Base-by-base conservation (phyloP, 352 stramenopile species). In the Elongisporangium prolatum region DNA sequence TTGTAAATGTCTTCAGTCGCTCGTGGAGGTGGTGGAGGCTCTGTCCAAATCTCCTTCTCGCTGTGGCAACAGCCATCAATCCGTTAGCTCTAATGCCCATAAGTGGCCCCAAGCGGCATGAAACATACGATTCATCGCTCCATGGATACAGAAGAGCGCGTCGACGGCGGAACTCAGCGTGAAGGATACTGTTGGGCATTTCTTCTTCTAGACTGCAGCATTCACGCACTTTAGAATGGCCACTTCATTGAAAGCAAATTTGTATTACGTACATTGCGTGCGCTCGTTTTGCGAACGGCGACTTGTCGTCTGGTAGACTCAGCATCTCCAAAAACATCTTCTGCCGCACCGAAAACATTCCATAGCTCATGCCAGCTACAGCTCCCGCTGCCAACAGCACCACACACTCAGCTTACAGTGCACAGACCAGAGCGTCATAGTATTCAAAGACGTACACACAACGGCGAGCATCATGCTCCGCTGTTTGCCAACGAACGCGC, bases 301-400 rank as follows among this genome's bases (percentile, higher is more conserved):
- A 80, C 24, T 58, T 57, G 13, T 77, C 68, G 18, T 76, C 68
- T n/a, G 71, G 71, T 2, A 80, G 59, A 38, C 58, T 77, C 47
- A 80, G 53, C 21, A 80, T 52, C 48, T 80, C 71, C 28, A 64
- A 50, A 49, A 80, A 77, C 25, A 74, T 49, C 9, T 63, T 60
- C 50, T 72, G 56, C 8, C 71, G 71, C 20, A 79, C 68, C 20
- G 64, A 74, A 40, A 74, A 54, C 51, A 74, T 69, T 4, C 71
- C 71, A 24, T 75, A 62, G 11, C 61, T 66, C 64, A 74, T 71
- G 0, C 70, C 70, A 3, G 61, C 50, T 21, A 78, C 44, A 9
- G 60, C 70, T 3, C 70, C 70, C 55, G 57, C 70, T 78, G 28
- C 48, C 9, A 34, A 17, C n/a, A n/a, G n/a, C n/a, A n/a, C n/a